Evolutionary conservation across 2,329 filamentous ascomycete species (phyloP).

Genomic region (Knoxdaviesia proteae): DNA sequence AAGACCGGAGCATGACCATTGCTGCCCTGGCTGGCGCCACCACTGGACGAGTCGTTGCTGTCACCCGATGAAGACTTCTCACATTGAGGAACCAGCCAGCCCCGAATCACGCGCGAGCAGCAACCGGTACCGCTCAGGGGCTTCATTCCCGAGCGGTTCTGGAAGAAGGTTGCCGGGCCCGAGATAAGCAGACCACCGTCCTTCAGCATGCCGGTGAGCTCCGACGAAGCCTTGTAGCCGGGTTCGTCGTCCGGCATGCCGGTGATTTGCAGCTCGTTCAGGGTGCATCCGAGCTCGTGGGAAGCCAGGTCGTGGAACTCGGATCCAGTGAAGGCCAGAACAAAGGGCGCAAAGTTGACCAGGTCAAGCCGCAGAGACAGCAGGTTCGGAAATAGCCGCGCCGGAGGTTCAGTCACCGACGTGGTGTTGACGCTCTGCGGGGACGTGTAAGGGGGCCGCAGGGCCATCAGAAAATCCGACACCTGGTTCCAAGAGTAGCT

Average conservation of each 20-base stretch:
- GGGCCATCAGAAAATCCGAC: slow-evolving; percentile 27
- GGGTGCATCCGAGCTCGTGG: slow-evolving; percentile 29
- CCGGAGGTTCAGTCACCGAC: slow-evolving; percentile 6
- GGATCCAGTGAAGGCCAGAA: slow-evolving; percentile 21
- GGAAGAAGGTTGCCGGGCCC: slow-evolving; percentile 21
- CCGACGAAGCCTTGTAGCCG: slow-evolving; percentile 23
- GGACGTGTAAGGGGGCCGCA: slow-evolving; percentile 24
- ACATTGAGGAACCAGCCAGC: slow-evolving; percentile 9
- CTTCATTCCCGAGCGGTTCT: slow-evolving; percentile 17
- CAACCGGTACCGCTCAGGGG: slow-evolving; percentile 18
- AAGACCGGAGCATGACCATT: too few species aligned
- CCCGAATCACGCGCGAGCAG: slow-evolving; percentile 23
- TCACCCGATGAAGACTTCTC: too few species aligned
- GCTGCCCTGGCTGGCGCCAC: too few species aligned
- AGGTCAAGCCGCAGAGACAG: slow-evolving; percentile 28
- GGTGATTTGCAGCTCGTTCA: slow-evolving; percentile 31
- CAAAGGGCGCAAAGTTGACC: slow-evolving; percentile 28
- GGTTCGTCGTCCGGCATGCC: slow-evolving; percentile 28
- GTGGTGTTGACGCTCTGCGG: slow-evolving; percentile 6
- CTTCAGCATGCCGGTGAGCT: slow-evolving; percentile 29
- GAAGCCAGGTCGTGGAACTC: slow-evolving; percentile 30
- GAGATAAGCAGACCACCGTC: slow-evolving; percentile 31
- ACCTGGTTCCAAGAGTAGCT: slow-evolving; percentile 33
- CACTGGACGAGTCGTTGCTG: too few species aligned
- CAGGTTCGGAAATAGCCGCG: slow-evolving; percentile 25